Evolutionary conservation across 202 grass and related monocot species (phyloP).

Genomic region (Alloteropsis angusta): DNA sequence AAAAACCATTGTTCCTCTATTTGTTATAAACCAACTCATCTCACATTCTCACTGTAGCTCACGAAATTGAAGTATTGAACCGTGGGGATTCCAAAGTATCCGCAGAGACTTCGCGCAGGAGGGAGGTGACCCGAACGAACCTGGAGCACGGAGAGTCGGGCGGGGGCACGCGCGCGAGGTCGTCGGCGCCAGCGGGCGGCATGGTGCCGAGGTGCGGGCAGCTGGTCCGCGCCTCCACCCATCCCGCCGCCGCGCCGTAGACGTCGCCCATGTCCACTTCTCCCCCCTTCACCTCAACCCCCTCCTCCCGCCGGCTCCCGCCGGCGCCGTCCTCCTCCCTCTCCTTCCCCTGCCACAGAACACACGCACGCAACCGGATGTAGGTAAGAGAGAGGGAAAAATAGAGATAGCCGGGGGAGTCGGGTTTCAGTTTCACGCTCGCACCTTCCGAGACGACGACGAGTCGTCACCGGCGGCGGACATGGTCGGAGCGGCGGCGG

Average conservation of each 20-base stretch:
- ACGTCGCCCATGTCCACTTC: constrained; percentile 28
- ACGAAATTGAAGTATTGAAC: background rate
- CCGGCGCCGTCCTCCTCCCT: constrained; percentile 1
- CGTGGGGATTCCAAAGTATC: background rate
- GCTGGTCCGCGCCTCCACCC: constrained; percentile 76
- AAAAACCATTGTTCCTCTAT: background rate
- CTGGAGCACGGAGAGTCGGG: constrained; percentile 61
- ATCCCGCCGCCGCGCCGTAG: constrained; percentile 44
- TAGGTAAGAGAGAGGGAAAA: background rate
- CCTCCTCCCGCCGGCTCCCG: background rate
- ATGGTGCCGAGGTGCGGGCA: constrained; percentile 57
- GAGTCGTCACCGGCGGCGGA: constrained; percentile 3
- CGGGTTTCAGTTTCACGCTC: background rate
- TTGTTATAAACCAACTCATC: background rate
- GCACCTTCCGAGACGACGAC: background rate
- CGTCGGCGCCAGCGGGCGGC: constrained; percentile 21
- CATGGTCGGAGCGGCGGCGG: constrained; percentile 20
- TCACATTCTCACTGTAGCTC: background rate
- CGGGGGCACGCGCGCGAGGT: constrained; percentile 54
- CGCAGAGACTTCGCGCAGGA: background rate
- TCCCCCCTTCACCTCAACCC: background rate
- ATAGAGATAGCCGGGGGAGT: background rate
- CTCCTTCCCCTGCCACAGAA: constrained; percentile 29
- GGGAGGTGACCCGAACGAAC: constrained; percentile 30
- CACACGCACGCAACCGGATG: background rate